Conservation (phyloP, 768 basidiomycete genomes). For the Panellus pusillus region DNA sequence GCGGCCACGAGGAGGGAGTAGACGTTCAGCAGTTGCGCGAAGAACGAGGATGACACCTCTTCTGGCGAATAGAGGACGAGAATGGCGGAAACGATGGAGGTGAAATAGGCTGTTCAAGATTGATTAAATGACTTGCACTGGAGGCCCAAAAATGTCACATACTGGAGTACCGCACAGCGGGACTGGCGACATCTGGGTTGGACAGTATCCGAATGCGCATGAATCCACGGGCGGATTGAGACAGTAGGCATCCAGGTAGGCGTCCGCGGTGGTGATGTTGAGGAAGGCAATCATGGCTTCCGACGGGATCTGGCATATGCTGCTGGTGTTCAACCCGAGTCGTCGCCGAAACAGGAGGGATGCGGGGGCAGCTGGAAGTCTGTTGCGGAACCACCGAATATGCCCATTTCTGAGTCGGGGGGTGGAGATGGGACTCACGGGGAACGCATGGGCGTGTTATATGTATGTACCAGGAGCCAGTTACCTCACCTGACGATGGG, state of each 20-base stretch:
- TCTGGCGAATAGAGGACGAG: conserved; percentile 15
- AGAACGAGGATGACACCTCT: conserved; percentile 8
- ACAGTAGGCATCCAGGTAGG: conserved; percentile 12
- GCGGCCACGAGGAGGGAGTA: conserved; percentile 18
- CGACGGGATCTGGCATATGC: conserved; percentile 10
- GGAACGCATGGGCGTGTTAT: too few relatives aligned
- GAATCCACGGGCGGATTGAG: conserved; percentile 9
- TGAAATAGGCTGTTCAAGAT: conserved; percentile 11
- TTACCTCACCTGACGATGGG: too few relatives aligned
- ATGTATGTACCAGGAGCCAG: too few relatives aligned
- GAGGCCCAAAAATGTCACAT: neutral
- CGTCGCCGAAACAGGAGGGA: conserved; percentile 7
- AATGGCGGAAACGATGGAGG: conserved; percentile 11
- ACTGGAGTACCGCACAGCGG: conserved; percentile 17
- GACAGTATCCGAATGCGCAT: conserved; percentile 15
- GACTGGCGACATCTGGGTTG: conserved; percentile 17
- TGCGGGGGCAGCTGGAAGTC: too few relatives aligned
- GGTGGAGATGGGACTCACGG: too few relatives aligned
- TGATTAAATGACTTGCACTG: too few relatives aligned
- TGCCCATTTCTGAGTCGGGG: too few relatives aligned
- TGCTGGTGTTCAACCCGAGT: conserved; percentile 7
- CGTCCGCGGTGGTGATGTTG: conserved; percentile 4
- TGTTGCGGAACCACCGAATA: too few relatives aligned
- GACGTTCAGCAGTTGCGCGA: conserved; percentile 16
- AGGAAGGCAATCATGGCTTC: conserved; percentile 8